Base-by-base conservation (phyloP, 1,284 basidiomycete genomes). In the Cerrena zonata region DNA sequence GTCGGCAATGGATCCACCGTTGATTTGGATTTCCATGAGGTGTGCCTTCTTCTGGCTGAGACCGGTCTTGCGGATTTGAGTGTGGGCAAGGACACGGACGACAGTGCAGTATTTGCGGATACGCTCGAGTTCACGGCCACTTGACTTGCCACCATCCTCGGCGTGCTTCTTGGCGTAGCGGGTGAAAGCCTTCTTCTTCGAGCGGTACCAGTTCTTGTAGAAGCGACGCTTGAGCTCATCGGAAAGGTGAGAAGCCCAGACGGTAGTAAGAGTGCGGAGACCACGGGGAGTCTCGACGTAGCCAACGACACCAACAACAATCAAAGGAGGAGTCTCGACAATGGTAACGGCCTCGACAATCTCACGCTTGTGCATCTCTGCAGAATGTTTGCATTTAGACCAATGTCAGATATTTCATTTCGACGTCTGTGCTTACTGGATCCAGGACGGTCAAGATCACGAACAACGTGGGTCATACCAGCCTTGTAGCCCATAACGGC, bases 181-280 rank as follows among this genome's bases (percentile, higher is more conserved):
- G 66, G 95, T 98, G 84, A 98, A 98, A 45, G 95, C 95, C 87
- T 99, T 99, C 86, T 98, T 99, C 91, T 99, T 99, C 55, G 92
- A 95, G 65, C 92, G 88, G 84, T 99, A 99, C 96, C 96, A 99
- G 86, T 98, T 99, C 85, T 95, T 97, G 90, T 98, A 97, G 89
- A 99, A 98, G 66, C 96, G 86, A 69, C 96, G 91, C 79, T 96
- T 98, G 70, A 99, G 74, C 73, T 98, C 95, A 69, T 79, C 91
- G 56, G 77, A 92, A 64, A 79, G 88, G 71, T 82, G 88, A 58
- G 76, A 94, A 60, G 75, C 91, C 94, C 76, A 98, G 67, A 82
- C 91, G 62, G 74, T 96, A 73, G 76, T 89, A 65, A 79, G 81
- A 50, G 72, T 93, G 66, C 96, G 94, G 58, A 99, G 87, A 67